phyloP scores from a whole-genome alignment of 169 alveolate species.

The Cryptosporidium muris region DNA sequence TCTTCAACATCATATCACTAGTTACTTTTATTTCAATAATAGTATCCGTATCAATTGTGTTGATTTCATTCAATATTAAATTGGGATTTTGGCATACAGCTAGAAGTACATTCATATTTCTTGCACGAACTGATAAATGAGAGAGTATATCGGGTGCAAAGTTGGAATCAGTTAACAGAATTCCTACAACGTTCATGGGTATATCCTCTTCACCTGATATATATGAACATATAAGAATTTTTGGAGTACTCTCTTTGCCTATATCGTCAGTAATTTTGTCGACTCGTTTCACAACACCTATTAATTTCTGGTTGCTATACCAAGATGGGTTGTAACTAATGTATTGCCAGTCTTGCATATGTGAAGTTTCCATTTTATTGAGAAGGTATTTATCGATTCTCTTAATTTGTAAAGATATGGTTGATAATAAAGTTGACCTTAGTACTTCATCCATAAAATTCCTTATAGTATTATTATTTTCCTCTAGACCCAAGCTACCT shows the following conservation, averaged over 20 bases:
- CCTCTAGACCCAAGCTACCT: slow-evolving; percentile 18
- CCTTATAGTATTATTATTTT: slow-evolving; percentile 8
- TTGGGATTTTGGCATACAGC: slow-evolving; percentile 82
- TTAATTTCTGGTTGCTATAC: slow-evolving; percentile 22
- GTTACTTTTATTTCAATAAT: slow-evolving; percentile 26
- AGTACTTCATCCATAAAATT: slow-evolving; percentile 57
- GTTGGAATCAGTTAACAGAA: slow-evolving; percentile 84
- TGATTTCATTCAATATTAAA: slow-evolving; percentile 1
- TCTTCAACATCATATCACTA: slow-evolving; percentile 16
- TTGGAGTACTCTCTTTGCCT: slow-evolving; percentile 22
- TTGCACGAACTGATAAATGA: slow-evolving; percentile 90
- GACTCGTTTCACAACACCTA: slow-evolving; percentile 31
- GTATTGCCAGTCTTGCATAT: slow-evolving; percentile 52
- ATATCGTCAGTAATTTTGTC: slow-evolving; percentile 20
- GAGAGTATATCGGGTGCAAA: slow-evolving; percentile 90
- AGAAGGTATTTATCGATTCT: slow-evolving; percentile 25
- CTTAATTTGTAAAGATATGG: slow-evolving; percentile 55
- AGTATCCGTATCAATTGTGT: slow-evolving; percentile 6
- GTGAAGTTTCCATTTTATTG: background rate
- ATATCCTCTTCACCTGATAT: slow-evolving; percentile 91
- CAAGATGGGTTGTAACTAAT: slow-evolving; percentile 58
- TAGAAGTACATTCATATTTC: slow-evolving; percentile 86
- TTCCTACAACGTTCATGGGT: slow-evolving; percentile 86
- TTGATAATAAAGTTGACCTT: slow-evolving; percentile 41
- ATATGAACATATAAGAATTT: slow-evolving; percentile 43